A percentile compares a stretch with the other conserved stretches of the same genome.
Evolutionary conservation across 495 filamentous ascomycete genomes (phyloP).

Genomic region (Trichoderma parareesei): DNA sequence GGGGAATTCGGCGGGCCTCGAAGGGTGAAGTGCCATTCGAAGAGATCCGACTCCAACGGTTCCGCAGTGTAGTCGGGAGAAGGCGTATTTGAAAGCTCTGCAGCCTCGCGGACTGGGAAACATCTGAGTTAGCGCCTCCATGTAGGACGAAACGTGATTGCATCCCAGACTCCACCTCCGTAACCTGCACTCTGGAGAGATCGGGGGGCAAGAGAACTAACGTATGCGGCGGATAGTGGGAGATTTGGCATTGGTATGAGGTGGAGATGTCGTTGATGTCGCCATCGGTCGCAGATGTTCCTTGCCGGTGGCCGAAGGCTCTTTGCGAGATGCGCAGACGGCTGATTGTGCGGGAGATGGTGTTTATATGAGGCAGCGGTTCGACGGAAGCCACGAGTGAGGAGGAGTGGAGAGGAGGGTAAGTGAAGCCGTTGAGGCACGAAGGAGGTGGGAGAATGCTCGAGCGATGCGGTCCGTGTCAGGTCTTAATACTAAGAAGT

Average conservation of each 20-base stretch:
- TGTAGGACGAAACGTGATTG: background rate
- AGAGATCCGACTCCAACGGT: constrained; percentile 80
- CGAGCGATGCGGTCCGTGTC: no score
- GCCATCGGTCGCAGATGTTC: background rate
- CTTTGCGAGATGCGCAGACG: no score
- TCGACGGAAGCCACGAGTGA: no score
- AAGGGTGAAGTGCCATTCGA: constrained; percentile 99
- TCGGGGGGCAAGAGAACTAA: background rate
- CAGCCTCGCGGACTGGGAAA: constrained; percentile 68
- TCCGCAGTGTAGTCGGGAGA: constrained; percentile 74
- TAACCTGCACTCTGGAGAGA: background rate
- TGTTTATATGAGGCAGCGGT: no score
- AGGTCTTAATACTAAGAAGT: no score
- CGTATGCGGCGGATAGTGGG: constrained; percentile 1
- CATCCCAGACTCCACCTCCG: background rate
- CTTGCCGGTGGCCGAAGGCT: no score
- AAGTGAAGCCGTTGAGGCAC: no score
- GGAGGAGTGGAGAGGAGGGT: no score
- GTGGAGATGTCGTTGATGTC: background rate
- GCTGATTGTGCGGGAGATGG: no score
- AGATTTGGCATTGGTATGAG: background rate
- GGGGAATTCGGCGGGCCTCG: constrained; percentile 74
- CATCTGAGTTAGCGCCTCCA: constrained; percentile 14
- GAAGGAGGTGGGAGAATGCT: no score
- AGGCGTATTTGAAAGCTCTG: constrained; percentile 68